Conservation (phyloP, 1,284 basidiomycete species). For the Malassezia furfur region DNA sequence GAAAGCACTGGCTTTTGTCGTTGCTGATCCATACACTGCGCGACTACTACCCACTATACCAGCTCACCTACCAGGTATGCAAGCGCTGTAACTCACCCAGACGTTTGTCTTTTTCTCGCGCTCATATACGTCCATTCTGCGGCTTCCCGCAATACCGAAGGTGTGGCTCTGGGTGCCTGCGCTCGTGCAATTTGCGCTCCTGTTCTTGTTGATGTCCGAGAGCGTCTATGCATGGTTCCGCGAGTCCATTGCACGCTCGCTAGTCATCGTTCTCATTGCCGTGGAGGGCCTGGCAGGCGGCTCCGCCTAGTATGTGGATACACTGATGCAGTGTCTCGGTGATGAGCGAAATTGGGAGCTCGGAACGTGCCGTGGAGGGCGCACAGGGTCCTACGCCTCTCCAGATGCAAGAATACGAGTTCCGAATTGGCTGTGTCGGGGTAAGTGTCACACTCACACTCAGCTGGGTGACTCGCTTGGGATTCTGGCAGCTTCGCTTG, state of each 20-base stretch:
- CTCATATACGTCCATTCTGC: conserved; percentile 72
- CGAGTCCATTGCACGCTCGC: conserved; percentile 32
- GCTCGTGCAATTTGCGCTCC: conserved; percentile 59
- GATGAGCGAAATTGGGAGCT: conserved; percentile 34
- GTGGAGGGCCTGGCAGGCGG: conserved; percentile 41
- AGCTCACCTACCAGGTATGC: conserved; percentile 41
- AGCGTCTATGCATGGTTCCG: conserved; percentile 48
- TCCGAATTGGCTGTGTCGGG: conserved; percentile 43
- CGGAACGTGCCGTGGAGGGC: conserved; percentile 10
- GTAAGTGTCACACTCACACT: conserved; percentile 17
- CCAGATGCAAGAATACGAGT: conserved; percentile 41
- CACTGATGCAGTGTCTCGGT: conserved; percentile 22
- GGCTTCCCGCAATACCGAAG: conserved; percentile 69
- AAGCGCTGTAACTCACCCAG: conserved; percentile 47
- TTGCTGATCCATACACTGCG: conserved; percentile 71
- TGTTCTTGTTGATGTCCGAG: conserved; percentile 59
- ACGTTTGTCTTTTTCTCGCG: conserved; percentile 90
- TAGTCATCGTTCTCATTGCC: conserved; percentile 41
- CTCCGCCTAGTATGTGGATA: conserved; percentile 21
- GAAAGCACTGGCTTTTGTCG: conserved; percentile 58
- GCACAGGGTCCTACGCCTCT: conserved; percentile 4
- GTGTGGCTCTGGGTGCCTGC: conserved; percentile 65
- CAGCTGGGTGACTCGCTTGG: conserved; percentile 41
- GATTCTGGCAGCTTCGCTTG: conserved; percentile 35
- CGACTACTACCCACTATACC: conserved; percentile 78